These are phyloP conservation scores for Naegleria lovaniensis DNA, from an alignment of 208 protist species.

Conservation along the genomic window DNA sequence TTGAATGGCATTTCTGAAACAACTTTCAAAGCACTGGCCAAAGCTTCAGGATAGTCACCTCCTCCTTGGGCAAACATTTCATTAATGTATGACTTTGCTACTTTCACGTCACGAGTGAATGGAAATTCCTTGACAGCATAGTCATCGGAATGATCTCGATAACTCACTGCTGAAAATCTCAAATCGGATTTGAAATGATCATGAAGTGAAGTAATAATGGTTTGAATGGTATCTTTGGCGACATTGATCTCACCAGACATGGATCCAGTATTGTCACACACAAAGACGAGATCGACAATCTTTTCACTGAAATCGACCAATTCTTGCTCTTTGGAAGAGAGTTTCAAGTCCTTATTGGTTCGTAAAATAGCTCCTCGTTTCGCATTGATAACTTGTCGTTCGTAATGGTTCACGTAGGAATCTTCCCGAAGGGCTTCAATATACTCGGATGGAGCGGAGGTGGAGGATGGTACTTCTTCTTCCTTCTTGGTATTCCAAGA, in stretches of 20 bases:
- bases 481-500: no score
- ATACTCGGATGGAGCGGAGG: no score
- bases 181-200: not conserved
- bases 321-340: no score
- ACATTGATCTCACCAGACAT: not conserved
- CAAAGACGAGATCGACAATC: no score
- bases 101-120: slow-evolving; percentile 9
- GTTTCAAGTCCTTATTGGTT: no score
- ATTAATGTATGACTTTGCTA: not conserved
- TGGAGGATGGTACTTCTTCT: no score
- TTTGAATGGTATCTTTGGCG: not conserved
- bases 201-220: not conserved
- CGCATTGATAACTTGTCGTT: no score
- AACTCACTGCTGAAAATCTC: not conserved
- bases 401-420: no score
- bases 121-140: not conserved
- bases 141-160: not conserved
- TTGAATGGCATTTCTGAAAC: slow-evolving; percentile 18
- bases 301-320: no score
- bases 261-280: not conserved
- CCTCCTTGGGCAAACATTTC: not conserved
- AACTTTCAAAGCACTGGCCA: slow-evolving; percentile 33
- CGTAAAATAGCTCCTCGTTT: no score
- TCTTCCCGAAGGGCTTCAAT: no score
- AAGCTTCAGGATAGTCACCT: slow-evolving; percentile 33